Evolutionary conservation across 2,329 filamentous ascomycete species (phyloP), one percentile per base, ranked within the genome.

Genomic region (Fusarium piperis): DNA sequence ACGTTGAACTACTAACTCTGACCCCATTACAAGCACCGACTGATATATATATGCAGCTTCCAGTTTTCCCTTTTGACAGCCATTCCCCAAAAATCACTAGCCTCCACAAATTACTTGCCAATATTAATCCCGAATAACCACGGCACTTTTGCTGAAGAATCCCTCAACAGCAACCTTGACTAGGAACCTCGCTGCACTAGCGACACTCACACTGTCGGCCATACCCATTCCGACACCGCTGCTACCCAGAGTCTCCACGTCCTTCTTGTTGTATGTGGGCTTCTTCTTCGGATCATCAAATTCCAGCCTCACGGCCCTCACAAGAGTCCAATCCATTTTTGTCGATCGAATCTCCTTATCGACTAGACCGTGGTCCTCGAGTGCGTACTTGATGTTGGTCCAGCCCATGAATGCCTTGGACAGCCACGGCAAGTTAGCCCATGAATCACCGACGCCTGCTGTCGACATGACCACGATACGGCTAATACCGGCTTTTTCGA

Each of bases 381-480:
- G 75, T 5, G 81, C 79, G 60, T 80, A 78, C 68, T 82, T 83
- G 71, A 83, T 66, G 53, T 83, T 83, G 16, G 81, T 83, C 78
- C 76, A 81, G 1, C 76, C 68, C 78, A 84, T 76, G 59, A 83
- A 81, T 1, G 74, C 79, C 60, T 79, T 81, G 68, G 67, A 77
- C 46, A 83, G 59, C 71, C 73, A 79, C 7, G 79, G 79, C 16
- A 83, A 62, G 3, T 77, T 78, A 2, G 10, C 62, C 81, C 80
- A 82, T 23, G 80, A 82, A 59, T 83, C 79, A 6, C 81, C 82
- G 18, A 77, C 81, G 30, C 82, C 82, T 3, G 78, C 79, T 4
- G 81, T 83, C 5, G 81, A 83, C 80, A 83, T 80, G 13, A 83
- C 71, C 2, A 82, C 78, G 9, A 83, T 67, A 52, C 80, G 80